Percentiles rank a stretch among this genome's conserved stretches.
Evolutionary conservation across 2,329 filamentous ascomycete species (phyloP).

Genomic region (Xylaria sp.): DNA sequence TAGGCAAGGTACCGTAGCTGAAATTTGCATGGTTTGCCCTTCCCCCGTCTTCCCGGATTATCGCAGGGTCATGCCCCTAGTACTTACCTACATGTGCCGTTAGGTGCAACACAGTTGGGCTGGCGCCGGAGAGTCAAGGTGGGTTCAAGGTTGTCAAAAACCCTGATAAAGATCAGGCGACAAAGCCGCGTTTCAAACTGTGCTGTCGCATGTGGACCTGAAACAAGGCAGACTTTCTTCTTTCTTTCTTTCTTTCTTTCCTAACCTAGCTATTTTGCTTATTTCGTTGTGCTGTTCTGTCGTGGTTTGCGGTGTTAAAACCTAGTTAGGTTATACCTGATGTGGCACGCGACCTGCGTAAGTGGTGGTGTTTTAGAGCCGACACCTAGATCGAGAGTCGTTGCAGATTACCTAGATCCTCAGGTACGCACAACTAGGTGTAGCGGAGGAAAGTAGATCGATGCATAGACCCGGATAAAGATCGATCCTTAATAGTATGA

Average conservation of each 20-base stretch:
- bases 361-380: not conserved
- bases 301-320: not conserved
- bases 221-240: conserved; percentile 21
- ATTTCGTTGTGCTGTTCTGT: not conserved
- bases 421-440: no score
- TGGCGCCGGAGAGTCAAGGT: no score
- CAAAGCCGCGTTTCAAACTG: conserved; percentile 28
- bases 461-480: not conserved
- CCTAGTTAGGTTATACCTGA: not conserved
- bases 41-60: conserved; percentile 19
- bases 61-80: conserved; percentile 14
- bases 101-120: not conserved
- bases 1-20: not conserved
- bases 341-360: not conserved
- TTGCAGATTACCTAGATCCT: no score
- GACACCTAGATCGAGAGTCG: not conserved
- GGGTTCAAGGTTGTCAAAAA: not conserved
- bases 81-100: no score
- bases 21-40: conserved; percentile 8
- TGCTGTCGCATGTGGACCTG: conserved; percentile 21
- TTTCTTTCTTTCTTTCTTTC: not conserved
- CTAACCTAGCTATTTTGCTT: not conserved
- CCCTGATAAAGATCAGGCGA: not conserved
- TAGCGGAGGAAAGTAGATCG: not conserved
- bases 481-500: not conserved